Evolutionary conservation across 495 filamentous ascomycete species (phyloP).

Genomic region (Lepidopterella palustris): DNA sequence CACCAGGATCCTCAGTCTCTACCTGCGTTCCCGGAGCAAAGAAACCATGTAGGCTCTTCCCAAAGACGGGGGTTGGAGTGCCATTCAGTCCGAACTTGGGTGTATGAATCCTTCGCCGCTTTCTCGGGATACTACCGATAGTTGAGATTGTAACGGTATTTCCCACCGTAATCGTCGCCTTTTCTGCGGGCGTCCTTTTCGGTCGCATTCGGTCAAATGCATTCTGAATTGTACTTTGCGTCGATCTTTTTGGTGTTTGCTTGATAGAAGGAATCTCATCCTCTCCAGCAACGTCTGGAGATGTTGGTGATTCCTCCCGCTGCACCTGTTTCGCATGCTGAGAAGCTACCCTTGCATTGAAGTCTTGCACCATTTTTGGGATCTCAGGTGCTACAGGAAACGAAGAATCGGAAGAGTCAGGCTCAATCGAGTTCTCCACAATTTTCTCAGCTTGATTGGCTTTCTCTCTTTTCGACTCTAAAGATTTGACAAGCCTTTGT

Average conservation of each 20-base stretch:
- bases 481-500: slow-evolving; percentile 29
- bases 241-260: slow-evolving; percentile 23
- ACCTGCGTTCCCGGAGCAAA: slow-evolving; percentile 58
- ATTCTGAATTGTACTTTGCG: slow-evolving; percentile 50
- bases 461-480: not conserved
- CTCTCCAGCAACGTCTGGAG: not conserved
- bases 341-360: slow-evolving; percentile 36
- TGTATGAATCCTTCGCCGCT: slow-evolving; percentile 36
- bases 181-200: slow-evolving; percentile 57
- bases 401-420: not conserved
- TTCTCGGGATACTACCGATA: slow-evolving; percentile 46
- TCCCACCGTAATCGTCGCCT: slow-evolving; percentile 86
- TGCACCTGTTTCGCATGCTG: slow-evolving; percentile 15
- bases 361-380: slow-evolving; percentile 33
- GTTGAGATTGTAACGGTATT: slow-evolving; percentile 63
- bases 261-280: slow-evolving; percentile 16
- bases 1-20: slow-evolving; percentile 25
- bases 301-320: not conserved
- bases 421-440: not conserved
- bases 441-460: not conserved
- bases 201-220: slow-evolving; percentile 63
- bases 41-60: slow-evolving; percentile 65
- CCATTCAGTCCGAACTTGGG: slow-evolving; percentile 24
- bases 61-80: slow-evolving; percentile 47
- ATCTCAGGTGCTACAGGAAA: not conserved